Base-by-base conservation (phyloP, 2,329 filamentous ascomycete genomes). In the Alternaria ventricosa region DNA sequence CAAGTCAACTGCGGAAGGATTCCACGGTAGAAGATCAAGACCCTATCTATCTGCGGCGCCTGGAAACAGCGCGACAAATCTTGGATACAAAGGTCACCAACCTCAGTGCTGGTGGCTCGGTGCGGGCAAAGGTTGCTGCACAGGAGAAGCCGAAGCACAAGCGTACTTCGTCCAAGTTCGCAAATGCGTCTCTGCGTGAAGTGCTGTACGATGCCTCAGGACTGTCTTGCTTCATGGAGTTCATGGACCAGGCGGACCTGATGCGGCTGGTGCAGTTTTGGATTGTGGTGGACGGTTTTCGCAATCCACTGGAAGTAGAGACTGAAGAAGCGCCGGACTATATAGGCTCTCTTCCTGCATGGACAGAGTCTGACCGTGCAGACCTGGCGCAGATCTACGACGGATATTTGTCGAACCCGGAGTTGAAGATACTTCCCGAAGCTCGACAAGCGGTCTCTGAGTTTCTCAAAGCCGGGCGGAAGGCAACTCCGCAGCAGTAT, bases 151-250 rank as follows among this genome's bases (percentile, higher is more conserved):
- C 79, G 4, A 75, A 76, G 47, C 75, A 79, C 27, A 79, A 72
- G 60, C 75, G 79, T 25, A 75, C 79, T n/a, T 81, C 86, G n/a
- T 91, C 91, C 2, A 87, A 86, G 47, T 83, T 94, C 43, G 90
- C 94, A 67, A 91, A 92, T 71, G 90, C 91, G 8, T 90, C 92
- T 1, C 84, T 98, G 3, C 88, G 90, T 12, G 94, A 98, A 68
- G 86, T 99, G n/a, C 85, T 99, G 61, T 91, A 94, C 70, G 94
- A 96, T 79, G 88, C 96, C 3, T 92, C 95, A 1, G 95, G 93
- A 0, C 85, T 99, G 9, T 98, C 96, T 3, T 99, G 97, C 78
- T 98, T 99, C 82, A 99, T 99, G 96, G 96, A 99, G 78, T 98
- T 94, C 75, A 99, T 99, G 96, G 96, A 99, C 78, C 90, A 96